These are phyloP conservation scores for Rhodomyrtus tomentosa DNA, from an alignment of 345 rosid genomes.

Conservation along the genomic window DNA sequence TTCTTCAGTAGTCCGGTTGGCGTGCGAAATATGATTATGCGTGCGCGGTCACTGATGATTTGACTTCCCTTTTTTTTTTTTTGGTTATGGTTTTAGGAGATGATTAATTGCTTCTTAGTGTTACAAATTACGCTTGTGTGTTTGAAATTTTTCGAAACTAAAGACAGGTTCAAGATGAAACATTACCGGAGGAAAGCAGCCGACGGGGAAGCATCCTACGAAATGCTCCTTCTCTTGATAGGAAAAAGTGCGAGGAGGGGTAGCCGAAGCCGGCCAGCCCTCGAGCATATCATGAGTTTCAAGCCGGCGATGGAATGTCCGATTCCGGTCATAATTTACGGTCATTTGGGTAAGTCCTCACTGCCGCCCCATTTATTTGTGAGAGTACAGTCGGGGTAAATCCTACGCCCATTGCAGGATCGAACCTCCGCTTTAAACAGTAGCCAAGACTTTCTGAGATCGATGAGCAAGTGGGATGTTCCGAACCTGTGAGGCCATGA, in stretches of 20 bases:
- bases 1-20: background rate
- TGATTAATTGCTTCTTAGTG: background rate
- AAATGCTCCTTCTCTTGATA: background rate
- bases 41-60: background rate
- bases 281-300: fast-evolving
- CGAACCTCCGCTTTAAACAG: background rate
- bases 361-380: background rate
- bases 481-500: background rate
- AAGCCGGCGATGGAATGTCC: fast-evolving
- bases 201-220: background rate
- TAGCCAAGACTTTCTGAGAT: background rate
- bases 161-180: background rate
- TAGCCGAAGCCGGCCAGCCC: background rate
- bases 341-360: no score
- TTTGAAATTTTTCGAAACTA: background rate
- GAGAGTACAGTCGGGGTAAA: background rate
- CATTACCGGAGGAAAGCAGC: background rate
- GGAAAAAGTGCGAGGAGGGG: background rate
- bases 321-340: no score
- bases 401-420: background rate
- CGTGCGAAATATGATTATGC: background rate
- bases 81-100: background rate
- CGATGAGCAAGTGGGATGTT: background rate
- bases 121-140: background rate
- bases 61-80: background rate